A percentile compares a stretch with the other conserved stretches of the same genome.
These are phyloP conservation scores for Dendrobium huoshanense DNA, from an alignment of 106 monocot species.

Conservation along the genomic window DNA sequence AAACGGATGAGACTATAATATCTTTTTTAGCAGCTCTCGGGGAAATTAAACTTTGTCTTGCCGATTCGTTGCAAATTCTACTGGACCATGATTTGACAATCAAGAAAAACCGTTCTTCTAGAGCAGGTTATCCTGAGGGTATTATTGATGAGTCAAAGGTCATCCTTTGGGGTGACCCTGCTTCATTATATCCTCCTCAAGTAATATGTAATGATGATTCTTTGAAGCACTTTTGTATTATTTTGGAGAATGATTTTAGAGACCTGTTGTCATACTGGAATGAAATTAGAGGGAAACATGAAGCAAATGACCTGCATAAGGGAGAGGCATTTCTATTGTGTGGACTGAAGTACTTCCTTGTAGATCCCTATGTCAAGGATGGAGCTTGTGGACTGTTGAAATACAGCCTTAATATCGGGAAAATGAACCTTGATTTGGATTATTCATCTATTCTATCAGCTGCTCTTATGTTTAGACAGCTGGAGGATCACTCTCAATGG, in stretches of 20 bases:
- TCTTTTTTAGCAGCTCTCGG: constrained; percentile 38
- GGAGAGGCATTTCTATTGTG: constrained; percentile 53
- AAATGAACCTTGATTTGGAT: constrained; percentile 51
- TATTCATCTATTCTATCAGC: constrained; percentile 23
- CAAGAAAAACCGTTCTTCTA: constrained; percentile 18
- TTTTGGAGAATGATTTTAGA: constrained; percentile 18
- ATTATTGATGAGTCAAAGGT: constrained; percentile 16
- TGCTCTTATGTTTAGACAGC: constrained; percentile 26
- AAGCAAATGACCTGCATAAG: constrained; percentile 14
- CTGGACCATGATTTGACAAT: constrained; percentile 2
- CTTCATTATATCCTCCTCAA: constrained; percentile 9
- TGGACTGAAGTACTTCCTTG: constrained; percentile 29
- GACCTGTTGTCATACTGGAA: constrained; percentile 44
- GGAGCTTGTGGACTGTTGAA: constrained; percentile 26
- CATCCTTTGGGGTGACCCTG: constrained; percentile 58
- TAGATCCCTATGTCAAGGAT: constrained; percentile 19
- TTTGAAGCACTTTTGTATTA: constrained; percentile 8
- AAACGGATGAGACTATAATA: constrained; percentile 10
- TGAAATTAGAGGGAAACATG: constrained; percentile 21
- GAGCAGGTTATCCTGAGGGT: not conserved
- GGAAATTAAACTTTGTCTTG: constrained; percentile 28
- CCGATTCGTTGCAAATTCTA: constrained; percentile 11
- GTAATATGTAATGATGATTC: constrained; percentile 6
- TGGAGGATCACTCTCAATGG: constrained; percentile 17
- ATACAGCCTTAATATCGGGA: constrained; percentile 48